Evolutionary conservation across 2,329 filamentous ascomycete genomes (phyloP), one percentile per base, ranked within the genome.

Genomic region (Aotearoamyces nothofagi): DNA sequence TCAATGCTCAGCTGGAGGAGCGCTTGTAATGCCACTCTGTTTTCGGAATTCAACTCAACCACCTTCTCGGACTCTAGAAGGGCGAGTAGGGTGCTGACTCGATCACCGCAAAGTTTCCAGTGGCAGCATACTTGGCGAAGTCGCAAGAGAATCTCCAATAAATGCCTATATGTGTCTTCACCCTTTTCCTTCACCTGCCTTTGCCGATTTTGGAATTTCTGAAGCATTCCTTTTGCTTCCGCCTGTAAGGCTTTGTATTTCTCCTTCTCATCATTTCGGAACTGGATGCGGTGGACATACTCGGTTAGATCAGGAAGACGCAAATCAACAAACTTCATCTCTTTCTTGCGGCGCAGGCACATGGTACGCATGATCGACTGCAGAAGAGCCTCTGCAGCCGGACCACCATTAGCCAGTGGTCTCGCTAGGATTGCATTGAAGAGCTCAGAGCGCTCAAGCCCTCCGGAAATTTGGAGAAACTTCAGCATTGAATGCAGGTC

Each of bases 91-190:
- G 73, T 69, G 7, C 68, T 65, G n/a, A 92, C 63, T 9, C 80
- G 73, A 17, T 78, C 63, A 27, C 74, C 77, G 45, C 80, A 82
- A 8, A 94, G 64, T 6, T 77, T 75, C 81, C 82, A 92, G 49
- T 92, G 84, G 39, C 87, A 84, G 53, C 84, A 93, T 49, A 79
- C 68, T 54, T 93, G 84, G 11, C 86, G 70, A 39, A 92, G 68
- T 9, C 86, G 74, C 5, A 93, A 66, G 4, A 93, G 62, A 10
- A 84, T 69, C 51, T 92, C 83, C 8, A 93, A 63, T 1, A 93
- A 63, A 42, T 77, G 69, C 6, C 78, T 72, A 46, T 90, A 92
- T 1, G 63, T 63, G 3, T 69, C 60, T 30, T 55, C 33, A 8
- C 41, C 45, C 50, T 41, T 61, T 51, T 22, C 55, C 54, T 15